Evolutionary conservation across 1,284 basidiomycete genomes (phyloP).

Genomic region (Xanthoconium separans): DNA sequence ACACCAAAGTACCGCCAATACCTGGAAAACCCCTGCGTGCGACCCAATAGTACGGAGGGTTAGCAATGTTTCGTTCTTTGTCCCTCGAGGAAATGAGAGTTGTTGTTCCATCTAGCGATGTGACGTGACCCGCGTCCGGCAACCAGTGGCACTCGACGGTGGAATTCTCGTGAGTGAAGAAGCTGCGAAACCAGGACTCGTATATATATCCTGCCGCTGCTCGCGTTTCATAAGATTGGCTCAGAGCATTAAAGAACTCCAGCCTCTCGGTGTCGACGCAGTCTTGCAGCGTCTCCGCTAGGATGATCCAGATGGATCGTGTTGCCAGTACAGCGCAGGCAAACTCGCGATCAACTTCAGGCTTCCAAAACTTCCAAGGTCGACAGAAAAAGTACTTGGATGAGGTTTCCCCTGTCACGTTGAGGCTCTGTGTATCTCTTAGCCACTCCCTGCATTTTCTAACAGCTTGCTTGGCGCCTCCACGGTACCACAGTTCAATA

Average conservation of each 20-base stretch:
- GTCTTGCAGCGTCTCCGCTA: neutral
- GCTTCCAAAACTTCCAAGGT: neutral
- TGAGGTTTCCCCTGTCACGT: neutral
- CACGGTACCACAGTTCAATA: neutral
- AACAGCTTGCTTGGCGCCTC: neutral
- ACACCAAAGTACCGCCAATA: no score
- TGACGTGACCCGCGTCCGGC: neutral
- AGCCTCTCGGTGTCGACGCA: no score
- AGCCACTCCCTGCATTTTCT: neutral
- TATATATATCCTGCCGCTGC: neutral
- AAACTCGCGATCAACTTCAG: neutral
- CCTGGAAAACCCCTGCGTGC: no score
- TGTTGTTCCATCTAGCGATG: neutral
- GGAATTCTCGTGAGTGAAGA: neutral
- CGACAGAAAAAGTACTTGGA: neutral
- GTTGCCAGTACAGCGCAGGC: neutral
- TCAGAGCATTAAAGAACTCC: neutral
- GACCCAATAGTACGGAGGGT: no score
- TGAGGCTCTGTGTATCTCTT: neutral
- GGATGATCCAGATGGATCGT: neutral
- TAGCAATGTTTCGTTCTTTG: no score
- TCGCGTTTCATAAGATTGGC: neutral
- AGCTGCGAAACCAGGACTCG: slow-evolving; percentile 4
- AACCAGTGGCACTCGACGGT: neutral
- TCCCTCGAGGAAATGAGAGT: neutral